Conservation (phyloP, 257 asterid species). For the Anisodus acutangulus region DNA sequence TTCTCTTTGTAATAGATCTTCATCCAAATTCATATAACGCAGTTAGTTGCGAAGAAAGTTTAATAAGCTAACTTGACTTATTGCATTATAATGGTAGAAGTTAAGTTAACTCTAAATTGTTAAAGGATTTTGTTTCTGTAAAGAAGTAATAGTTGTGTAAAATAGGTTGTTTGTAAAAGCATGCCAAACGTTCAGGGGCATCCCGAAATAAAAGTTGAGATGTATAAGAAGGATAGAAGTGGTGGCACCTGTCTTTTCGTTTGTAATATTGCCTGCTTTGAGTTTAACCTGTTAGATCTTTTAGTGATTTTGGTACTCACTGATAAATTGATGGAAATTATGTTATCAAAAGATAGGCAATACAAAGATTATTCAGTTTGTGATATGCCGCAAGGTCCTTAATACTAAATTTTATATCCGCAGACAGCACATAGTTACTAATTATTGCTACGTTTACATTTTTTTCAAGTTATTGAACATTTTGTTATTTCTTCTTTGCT, state of each 20-base stretch:
- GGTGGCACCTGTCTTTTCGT: neutral
- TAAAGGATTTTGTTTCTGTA: neutral
- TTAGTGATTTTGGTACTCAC: neutral
- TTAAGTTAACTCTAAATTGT: neutral
- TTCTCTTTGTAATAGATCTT: neutral
- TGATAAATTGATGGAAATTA: neutral
- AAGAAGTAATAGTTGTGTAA: neutral
- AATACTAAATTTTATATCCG: neutral
- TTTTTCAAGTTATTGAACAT: neutral
- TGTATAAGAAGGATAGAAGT: neutral
- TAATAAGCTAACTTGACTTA: neutral
- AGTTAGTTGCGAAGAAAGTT: neutral
- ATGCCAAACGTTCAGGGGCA: neutral
- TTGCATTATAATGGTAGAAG: neutral
- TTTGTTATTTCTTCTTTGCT: conserved; percentile 33
- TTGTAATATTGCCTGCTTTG: conserved; percentile 12
- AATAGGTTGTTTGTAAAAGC: neutral
- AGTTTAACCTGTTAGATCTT: neutral
- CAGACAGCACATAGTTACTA: neutral
- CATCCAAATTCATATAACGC: neutral
- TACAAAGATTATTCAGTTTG: neutral
- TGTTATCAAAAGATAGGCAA: too few relatives aligned
- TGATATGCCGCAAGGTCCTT: neutral
- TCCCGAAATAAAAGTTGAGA: neutral
- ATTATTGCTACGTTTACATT: neutral